A percentile compares a stretch with the other conserved stretches of the same genome.
phyloP scores from a whole-genome alignment of 2,329 filamentous ascomycete genomes.

The Sclerotinia nivalis region DNA sequence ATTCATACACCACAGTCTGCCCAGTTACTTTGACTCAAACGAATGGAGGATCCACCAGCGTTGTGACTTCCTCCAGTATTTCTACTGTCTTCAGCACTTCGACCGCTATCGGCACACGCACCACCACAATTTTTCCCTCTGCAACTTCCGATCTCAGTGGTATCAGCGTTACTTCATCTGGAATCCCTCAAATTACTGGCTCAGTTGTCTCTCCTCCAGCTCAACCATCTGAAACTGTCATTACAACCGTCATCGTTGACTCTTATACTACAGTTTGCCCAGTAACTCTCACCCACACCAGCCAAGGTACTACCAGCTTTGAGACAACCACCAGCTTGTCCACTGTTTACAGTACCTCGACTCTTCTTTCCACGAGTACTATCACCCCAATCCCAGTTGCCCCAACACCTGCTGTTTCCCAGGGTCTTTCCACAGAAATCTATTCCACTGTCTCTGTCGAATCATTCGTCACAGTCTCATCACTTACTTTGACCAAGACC shows the following conservation, averaged over 20 bases:
- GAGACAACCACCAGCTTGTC: slow-evolving; percentile 7
- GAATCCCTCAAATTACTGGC: neutral
- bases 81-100: slow-evolving; percentile 3
- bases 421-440: neutral
- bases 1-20: slow-evolving; percentile 2
- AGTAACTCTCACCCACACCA: slow-evolving; percentile 7
- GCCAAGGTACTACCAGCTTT: neutral
- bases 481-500: slow-evolving; percentile 6
- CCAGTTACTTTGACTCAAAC: slow-evolving; percentile 11
- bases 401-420: neutral
- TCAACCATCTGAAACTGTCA: neutral
- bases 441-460: slow-evolving; percentile 2
- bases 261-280: slow-evolving; percentile 8
- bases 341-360: slow-evolving; percentile 1
- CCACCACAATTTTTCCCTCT: neutral
- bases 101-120: neutral
- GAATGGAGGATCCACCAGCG: neutral
- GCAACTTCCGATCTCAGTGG: neutral
- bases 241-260: neutral
- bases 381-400: neutral
- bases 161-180: neutral
- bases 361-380: neutral
- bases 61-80: neutral
- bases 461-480: neutral
- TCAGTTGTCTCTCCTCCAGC: neutral